These are phyloP conservation scores for Saksenaea vasiformis DNA, from an alignment of 371 early-diverging fungal species.

Conservation along the genomic window DNA sequence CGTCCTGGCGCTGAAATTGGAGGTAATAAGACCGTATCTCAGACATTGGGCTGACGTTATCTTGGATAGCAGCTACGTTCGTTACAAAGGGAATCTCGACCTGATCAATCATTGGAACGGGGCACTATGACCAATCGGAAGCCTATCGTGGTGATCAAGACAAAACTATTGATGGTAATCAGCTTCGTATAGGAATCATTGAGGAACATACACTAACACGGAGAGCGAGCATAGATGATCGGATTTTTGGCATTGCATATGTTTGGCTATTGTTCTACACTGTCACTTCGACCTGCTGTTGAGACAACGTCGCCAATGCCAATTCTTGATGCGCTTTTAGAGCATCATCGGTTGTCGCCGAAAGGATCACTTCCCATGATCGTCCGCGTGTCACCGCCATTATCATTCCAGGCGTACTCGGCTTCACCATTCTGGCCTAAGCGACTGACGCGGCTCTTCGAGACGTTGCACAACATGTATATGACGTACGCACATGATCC, in stretches of 20 bases:
- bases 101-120: background rate
- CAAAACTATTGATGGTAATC: constrained; percentile 55
- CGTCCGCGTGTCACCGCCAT: constrained; percentile 65
- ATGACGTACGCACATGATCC: constrained; percentile 65
- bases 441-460: constrained; percentile 41
- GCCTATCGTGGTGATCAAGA: constrained; percentile 53
- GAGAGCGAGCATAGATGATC: constrained; percentile 40
- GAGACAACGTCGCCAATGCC: constrained; percentile 43
- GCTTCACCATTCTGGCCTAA: constrained; percentile 26
- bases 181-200: no score
- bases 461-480: constrained; percentile 29
- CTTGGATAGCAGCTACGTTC: background rate
- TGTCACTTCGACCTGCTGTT: constrained; percentile 44
- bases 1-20: constrained; percentile 85
- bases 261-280: constrained; percentile 71
- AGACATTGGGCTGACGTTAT: no score
- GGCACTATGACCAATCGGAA: background rate
- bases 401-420: constrained; percentile 53
- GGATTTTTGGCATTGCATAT: constrained; percentile 77
- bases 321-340: constrained; percentile 45
- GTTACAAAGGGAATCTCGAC: background rate
- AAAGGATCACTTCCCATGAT: constrained; percentile 50
- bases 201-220: background rate
- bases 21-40: constrained; percentile 57
- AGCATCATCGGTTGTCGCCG: constrained; percentile 47